Evolutionary conservation across 345 rosid genomes (phyloP).

Genomic region (Rhodamnia rubescens): DNA sequence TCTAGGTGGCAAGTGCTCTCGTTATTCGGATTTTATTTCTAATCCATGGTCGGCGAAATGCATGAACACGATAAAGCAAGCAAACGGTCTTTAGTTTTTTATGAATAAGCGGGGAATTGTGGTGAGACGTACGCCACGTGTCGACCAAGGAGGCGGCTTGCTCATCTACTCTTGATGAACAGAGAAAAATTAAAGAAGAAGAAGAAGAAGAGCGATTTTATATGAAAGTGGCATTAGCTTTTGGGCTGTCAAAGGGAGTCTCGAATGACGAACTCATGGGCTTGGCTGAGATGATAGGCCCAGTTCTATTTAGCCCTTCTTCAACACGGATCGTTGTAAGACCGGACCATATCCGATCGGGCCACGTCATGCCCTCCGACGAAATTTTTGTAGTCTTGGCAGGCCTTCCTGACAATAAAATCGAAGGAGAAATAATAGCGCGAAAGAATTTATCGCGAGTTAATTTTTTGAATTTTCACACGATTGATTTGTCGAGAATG

Average conservation of each 20-base stretch:
- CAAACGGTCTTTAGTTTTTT: not conserved
- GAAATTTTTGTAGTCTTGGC: not conserved
- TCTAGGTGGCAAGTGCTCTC: not conserved
- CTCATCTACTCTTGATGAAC: not conserved
- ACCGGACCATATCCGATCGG: not conserved
- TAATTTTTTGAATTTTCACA: not conserved
- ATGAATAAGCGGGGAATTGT: not conserved
- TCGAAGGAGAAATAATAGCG: not conserved
- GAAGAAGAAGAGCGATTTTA: not conserved
- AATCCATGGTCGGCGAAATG: not conserved
- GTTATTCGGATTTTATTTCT: not conserved
- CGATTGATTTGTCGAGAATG: too few relatives aligned
- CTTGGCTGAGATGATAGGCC: not conserved
- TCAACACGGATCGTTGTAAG: not conserved
- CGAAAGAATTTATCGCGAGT: too few relatives aligned
- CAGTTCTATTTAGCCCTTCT: not conserved
- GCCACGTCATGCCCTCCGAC: not conserved
- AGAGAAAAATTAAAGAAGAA: not conserved
- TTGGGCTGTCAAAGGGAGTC: not conserved
- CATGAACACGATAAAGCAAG: not conserved
- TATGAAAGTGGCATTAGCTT: too few relatives aligned
- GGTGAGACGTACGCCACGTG: not conserved
- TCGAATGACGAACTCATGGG: not conserved
- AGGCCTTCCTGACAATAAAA: not conserved
- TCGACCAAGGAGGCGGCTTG: not conserved